phyloP scores from a whole-genome alignment of 306 rosid species.

The Dryas drummondii region DNA sequence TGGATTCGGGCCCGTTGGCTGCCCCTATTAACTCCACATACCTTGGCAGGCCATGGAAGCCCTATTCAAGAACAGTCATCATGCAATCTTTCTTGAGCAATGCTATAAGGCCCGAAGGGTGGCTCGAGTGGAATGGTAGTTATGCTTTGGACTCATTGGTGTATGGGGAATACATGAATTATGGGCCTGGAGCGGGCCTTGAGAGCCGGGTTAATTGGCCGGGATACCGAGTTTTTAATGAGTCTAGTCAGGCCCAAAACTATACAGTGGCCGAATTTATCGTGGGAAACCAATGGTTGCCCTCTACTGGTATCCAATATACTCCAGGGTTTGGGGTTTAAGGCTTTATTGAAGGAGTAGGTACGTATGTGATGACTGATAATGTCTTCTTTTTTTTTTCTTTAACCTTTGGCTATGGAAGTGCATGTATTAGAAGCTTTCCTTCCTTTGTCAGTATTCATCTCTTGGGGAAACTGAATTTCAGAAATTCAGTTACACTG shows the following conservation, averaged over 20 bases:
- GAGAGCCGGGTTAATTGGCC: constrained; percentile 60
- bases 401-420: no score
- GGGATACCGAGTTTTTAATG: constrained; percentile 57
- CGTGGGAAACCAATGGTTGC: constrained; percentile 75
- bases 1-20: constrained; percentile 50
- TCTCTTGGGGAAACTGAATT: no score
- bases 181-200: constrained; percentile 54
- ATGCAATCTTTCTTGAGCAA: constrained; percentile 57
- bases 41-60: constrained; percentile 89
- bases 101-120: constrained; percentile 59
- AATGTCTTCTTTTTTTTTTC: no score
- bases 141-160: constrained; percentile 53
- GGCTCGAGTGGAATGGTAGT: constrained; percentile 75
- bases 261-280: constrained; percentile 64
- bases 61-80: constrained; percentile 62
- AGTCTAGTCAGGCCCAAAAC: constrained; percentile 37
- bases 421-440: no score
- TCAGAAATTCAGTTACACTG: no score
- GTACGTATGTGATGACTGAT: no score
- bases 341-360: neutral
- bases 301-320: constrained; percentile 66
- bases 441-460: no score
- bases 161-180: constrained; percentile 70
- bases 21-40: constrained; percentile 41
- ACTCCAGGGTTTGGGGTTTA: constrained; percentile 47